Conservation (phyloP, 176 grass and related monocot genomes). For the Alloteropsis semialata region DNA sequence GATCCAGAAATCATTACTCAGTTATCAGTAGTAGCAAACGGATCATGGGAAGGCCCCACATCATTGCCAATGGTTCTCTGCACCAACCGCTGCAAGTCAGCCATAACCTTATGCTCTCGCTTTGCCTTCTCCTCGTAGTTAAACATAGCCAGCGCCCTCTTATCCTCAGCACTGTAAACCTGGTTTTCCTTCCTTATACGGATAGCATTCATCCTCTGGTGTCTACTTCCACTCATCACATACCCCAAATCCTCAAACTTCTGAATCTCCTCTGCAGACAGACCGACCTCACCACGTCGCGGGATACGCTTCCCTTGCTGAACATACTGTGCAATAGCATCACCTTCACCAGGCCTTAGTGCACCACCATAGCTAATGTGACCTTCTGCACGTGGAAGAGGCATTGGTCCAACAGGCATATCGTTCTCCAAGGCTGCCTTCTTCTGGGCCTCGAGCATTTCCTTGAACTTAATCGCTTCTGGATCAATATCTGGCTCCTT, state of each 20-base stretch:
- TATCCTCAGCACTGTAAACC: constrained; percentile 98
- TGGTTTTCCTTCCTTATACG: constrained; percentile 99
- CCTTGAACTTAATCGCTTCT: constrained; percentile 84
- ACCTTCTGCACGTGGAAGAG: constrained; percentile 75
- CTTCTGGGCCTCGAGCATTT: constrained; percentile 89
- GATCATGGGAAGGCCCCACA: constrained; percentile 65
- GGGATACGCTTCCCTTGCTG: constrained; percentile 99
- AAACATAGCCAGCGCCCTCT: constrained; percentile 93
- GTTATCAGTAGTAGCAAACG: constrained; percentile 71
- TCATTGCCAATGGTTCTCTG: constrained; percentile 89
- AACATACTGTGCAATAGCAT: constrained; percentile 97
- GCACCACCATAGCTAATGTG: constrained; percentile 98
- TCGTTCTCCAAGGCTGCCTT: constrained; percentile 78
- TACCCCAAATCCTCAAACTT: constrained; percentile 90
- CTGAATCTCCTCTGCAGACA: constrained; percentile 90
- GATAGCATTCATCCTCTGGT: constrained; percentile 98
- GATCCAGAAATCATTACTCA: constrained; percentile 44
- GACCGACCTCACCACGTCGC: constrained; percentile 92
- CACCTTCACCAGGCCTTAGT: constrained; percentile 94
- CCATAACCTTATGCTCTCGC: constrained; percentile 96
- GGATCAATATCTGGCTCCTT: constrained; percentile 55
- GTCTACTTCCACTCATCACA: constrained; percentile 98
- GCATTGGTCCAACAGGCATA: constrained; percentile 70
- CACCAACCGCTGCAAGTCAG: constrained; percentile 91
- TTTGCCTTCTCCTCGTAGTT: constrained; percentile 96